Base-by-base conservation (phyloP, 352 stramenopile species). In the Globisporangium megalacanthum region DNA sequence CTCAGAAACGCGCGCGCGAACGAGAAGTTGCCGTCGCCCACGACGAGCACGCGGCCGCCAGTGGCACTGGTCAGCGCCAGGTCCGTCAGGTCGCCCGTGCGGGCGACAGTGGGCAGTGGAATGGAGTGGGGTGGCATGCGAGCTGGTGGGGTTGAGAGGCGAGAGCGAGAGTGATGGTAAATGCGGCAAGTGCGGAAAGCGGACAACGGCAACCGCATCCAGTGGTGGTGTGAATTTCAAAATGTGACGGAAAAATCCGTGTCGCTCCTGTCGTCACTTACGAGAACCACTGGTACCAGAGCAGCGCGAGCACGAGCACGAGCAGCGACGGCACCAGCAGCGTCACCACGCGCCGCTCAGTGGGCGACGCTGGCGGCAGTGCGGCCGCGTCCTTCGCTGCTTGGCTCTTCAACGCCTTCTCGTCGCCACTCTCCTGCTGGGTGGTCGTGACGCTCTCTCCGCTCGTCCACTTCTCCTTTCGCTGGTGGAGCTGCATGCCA, bases 21-120 rank as follows among this genome's bases (percentile, higher is more conserved):
- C 25, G 85, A 93, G 54, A 93, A 92, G 70, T 95, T 91, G 68
- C 83, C 85, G 52, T 95, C 85, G 14, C 83, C 85, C 4, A 92
- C 80, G 22, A 95, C 73, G 22, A 95, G 68, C 56, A 95, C 79
- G 20, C 58, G 49, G 17, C 53, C 44, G 19, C 49, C 36, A 17
- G 29, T 42, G 52, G 53, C 47, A n/a, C 48, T 20, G 9, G 68
- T 49, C n/a, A 73, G 55, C 0, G 75, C 79, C 33, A 89, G 71
- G 33, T 74, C 77, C 33, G 73, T 83, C 50, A 89, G 78, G 68
- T 88, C 77, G 15, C 67, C 68, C 39, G 72, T 52, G 37, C 47
- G 20, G 42, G 3, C 44, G 44, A 22, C 44, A 20, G 8, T 37
- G 7, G 35, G 4, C 41, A 33, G 55, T 31, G 25, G 29, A 10